Percentiles rank a stretch among this genome's conserved stretches.
Conservation (phyloP, 1,284 basidiomycete species). For the Schizophyllum amplum region DNA sequence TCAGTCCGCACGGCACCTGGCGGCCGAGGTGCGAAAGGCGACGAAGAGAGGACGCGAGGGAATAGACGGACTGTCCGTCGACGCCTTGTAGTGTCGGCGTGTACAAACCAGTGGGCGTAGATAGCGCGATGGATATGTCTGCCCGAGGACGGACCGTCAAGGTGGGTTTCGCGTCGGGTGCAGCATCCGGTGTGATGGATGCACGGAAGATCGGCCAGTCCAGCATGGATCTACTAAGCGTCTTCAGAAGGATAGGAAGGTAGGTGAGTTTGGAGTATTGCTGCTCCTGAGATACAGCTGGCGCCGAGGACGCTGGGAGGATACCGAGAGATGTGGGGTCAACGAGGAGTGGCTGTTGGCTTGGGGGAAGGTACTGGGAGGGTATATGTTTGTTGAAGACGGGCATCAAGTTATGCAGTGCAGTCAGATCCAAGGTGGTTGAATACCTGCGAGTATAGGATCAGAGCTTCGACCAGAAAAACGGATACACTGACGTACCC, state of each 20-base stretch:
- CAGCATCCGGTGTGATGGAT: slow-evolving; percentile 45
- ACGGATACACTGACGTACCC: slow-evolving; percentile 33
- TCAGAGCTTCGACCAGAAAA: background rate
- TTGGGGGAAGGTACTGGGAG: slow-evolving; percentile 41
- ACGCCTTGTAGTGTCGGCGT: slow-evolving; percentile 74
- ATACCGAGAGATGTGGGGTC: slow-evolving; percentile 31
- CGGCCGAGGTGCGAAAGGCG: slow-evolving; percentile 59
- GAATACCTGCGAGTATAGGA: slow-evolving; percentile 46
- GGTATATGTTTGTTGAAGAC: slow-evolving; percentile 69
- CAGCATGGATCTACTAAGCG: slow-evolving; percentile 71
- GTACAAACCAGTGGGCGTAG: slow-evolving; percentile 80
- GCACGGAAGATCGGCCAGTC: slow-evolving; percentile 80
- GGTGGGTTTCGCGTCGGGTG: slow-evolving; percentile 40
- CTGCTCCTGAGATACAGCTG: slow-evolving; percentile 2
- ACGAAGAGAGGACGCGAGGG: slow-evolving; percentile 56
- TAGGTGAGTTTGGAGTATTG: slow-evolving; percentile 64
- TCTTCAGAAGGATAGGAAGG: slow-evolving; percentile 83
- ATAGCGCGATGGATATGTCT: slow-evolving; percentile 71
- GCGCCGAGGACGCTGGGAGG: slow-evolving; percentile 24
- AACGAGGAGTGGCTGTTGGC: slow-evolving; percentile 18
- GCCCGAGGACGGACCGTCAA: slow-evolving; percentile 61
- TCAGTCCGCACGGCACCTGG: slow-evolving; percentile 55
- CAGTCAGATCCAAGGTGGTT: slow-evolving; percentile 78
- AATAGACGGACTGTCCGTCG: slow-evolving; percentile 53
- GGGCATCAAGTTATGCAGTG: slow-evolving; percentile 64